Conservation (phyloP, 1,139 yeast species). For the Saccharomyces pastorianus region DNA sequence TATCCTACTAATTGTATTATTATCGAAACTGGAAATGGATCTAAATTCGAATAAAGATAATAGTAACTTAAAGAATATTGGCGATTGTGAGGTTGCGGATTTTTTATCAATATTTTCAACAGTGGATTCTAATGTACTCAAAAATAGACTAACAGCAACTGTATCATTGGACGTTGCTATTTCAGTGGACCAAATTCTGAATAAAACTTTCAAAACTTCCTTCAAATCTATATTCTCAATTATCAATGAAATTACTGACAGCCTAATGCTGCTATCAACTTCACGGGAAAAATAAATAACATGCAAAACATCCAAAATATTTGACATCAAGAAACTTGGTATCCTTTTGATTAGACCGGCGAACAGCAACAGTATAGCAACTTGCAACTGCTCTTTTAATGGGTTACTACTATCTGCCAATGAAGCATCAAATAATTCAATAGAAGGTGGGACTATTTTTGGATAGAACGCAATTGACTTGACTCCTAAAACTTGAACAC, state of each 20-base stretch:
- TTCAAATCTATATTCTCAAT: constrained; percentile 63
- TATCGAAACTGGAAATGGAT: constrained; percentile 49
- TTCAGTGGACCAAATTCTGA: constrained; percentile 52
- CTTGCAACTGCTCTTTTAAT: constrained; percentile 40
- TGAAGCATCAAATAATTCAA: constrained; percentile 47
- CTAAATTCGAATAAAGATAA: constrained; percentile 65
- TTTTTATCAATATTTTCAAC: constrained; percentile 66
- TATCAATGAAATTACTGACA: constrained; percentile 55
- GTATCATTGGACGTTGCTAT: constrained; percentile 38
- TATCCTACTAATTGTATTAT: constrained; percentile 69
- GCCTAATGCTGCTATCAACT: constrained; percentile 53
- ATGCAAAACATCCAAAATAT: constrained; percentile 52
- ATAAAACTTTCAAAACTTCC: constrained; percentile 53
- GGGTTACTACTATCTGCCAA: constrained; percentile 29
- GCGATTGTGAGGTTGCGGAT: constrained; percentile 61
- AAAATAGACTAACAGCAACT: constrained; percentile 56
- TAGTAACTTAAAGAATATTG: constrained; percentile 63
- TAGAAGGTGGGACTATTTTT: constrained; percentile 68
- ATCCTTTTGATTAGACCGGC: constrained; percentile 73
- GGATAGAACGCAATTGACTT: constrained; percentile 81
- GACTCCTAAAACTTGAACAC: constrained; percentile 72
- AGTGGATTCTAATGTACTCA: constrained; percentile 56
- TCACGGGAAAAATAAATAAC: constrained; percentile 50
- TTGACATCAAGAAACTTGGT: constrained; percentile 76
- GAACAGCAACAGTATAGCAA: constrained; percentile 62